Conservation (phyloP, 1,284 basidiomycete species). For the Fomitiporia mediterranea region DNA sequence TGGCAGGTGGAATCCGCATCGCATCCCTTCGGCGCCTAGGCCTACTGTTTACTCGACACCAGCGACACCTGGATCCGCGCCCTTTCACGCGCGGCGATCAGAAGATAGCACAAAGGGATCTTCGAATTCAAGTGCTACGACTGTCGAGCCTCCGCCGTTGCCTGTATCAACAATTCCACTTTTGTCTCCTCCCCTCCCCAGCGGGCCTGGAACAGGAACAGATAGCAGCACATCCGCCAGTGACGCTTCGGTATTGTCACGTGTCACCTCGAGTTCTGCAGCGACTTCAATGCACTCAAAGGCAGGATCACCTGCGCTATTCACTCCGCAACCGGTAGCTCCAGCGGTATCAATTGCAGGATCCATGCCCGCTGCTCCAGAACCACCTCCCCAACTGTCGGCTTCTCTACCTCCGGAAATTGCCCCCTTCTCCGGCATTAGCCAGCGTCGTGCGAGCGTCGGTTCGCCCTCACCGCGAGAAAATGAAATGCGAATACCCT, state of each 20-base stretch:
- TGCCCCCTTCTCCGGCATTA: slow-evolving; percentile 11
- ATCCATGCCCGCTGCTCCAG: not conserved
- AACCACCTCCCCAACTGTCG: not conserved
- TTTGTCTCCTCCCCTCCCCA: not conserved
- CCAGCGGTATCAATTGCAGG: not conserved
- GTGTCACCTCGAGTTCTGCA: slow-evolving; percentile 16
- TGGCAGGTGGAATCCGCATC: slow-evolving; percentile 79
- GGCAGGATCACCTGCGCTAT: slow-evolving; percentile 2
- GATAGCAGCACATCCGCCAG: slow-evolving; percentile 16
- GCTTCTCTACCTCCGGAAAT: slow-evolving; percentile 7
- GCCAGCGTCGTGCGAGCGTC: slow-evolving; percentile 17
- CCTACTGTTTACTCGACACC: slow-evolving; percentile 24
- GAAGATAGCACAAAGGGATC: not conserved
- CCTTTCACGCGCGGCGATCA: not conserved
- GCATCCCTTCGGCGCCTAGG: slow-evolving; percentile 60
- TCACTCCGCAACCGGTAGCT: slow-evolving; percentile 1
- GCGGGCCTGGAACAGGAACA: slow-evolving; percentile 10
- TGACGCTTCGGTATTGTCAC: slow-evolving; percentile 13
- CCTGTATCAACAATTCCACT: not conserved
- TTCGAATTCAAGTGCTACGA: not conserved
- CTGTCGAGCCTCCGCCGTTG: not conserved
- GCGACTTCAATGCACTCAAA: slow-evolving; percentile 20
- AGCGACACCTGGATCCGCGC: not conserved
- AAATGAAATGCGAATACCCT: slow-evolving; percentile 13
- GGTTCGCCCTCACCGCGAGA: slow-evolving; percentile 11